Percentiles rank a stretch among this genome's conserved stretches.
Conservation (phyloP, 306 rosid genomes). For the Hippophae gyantsensis region DNA sequence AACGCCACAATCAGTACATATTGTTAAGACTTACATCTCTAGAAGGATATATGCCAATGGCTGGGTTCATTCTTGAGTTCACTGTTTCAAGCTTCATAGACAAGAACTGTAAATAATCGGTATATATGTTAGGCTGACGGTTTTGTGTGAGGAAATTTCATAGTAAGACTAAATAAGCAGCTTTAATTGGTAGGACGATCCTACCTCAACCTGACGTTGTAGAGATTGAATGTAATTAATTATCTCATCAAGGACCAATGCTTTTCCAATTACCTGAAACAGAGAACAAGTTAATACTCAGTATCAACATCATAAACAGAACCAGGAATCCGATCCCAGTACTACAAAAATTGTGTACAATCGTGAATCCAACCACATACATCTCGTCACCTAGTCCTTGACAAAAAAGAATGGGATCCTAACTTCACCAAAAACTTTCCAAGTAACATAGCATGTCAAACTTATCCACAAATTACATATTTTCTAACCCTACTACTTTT, state of each 20-base stretch:
- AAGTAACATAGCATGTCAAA: slow-evolving; percentile 3
- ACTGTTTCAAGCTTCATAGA: slow-evolving; percentile 96
- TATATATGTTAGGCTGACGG: slow-evolving; percentile 12
- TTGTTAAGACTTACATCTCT: slow-evolving; percentile 49
- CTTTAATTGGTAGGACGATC: slow-evolving; percentile 4
- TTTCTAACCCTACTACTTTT: too few species aligned
- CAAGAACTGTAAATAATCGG: slow-evolving; percentile 55
- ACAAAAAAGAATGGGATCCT: slow-evolving; percentile 1
- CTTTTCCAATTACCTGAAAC: slow-evolving; percentile 83
- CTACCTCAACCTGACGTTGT: slow-evolving; percentile 87
- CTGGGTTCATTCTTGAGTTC: slow-evolving; percentile 53
- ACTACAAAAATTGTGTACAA: background rate
- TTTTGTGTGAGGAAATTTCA: background rate
- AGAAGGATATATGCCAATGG: slow-evolving; percentile 59
- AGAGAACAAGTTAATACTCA: slow-evolving; percentile 1
- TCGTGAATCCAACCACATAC: slow-evolving; percentile 3
- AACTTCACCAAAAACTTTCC: slow-evolving; percentile 7
- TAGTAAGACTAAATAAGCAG: slow-evolving; percentile 3
- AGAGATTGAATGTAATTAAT: slow-evolving; percentile 89
- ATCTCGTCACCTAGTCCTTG: background rate
- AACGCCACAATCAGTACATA: background rate
- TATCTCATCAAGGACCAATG: slow-evolving; percentile 89
- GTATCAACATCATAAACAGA: slow-evolving; percentile 5
- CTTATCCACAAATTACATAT: background rate
- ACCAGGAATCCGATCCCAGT: background rate